Evolutionary conservation across 108 stramenopile genomes (phyloP).

Genomic region (Epithemia pelagica): DNA sequence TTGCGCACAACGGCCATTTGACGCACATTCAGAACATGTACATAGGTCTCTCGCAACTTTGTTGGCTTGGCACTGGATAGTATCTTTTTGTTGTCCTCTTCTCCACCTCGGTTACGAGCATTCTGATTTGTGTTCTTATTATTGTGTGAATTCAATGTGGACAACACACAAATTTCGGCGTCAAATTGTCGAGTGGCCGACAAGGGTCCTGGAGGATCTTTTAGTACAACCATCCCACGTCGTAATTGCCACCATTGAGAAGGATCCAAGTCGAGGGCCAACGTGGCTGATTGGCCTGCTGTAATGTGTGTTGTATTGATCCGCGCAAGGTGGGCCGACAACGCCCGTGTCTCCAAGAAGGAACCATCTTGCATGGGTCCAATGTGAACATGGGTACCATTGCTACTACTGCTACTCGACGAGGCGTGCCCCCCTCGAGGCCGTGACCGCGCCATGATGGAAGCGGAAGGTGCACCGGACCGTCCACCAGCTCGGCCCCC

Average conservation of each 20-base stretch:
- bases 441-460: no score
- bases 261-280: constrained; percentile 72
- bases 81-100: no score
- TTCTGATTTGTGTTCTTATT: neutral
- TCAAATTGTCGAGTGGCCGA: constrained; percentile 74
- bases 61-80: no score
- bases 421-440: neutral
- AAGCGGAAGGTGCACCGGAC: no score
- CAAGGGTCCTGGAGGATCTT: constrained; percentile 36
- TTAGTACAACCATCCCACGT: constrained; percentile 78
- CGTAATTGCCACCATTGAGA: constrained; percentile 69
- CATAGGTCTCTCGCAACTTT: constrained; percentile 80
- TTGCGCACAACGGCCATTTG: constrained; percentile 73
- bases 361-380: constrained; percentile 83
- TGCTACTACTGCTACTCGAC: neutral
- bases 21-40: constrained; percentile 80
- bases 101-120: constrained; percentile 22
- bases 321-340: constrained; percentile 79
- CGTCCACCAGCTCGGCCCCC: constrained; percentile 4
- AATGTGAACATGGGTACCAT: constrained; percentile 54
- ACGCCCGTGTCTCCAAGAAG: constrained; percentile 75
- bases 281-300: constrained; percentile 76
- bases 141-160: constrained; percentile 2
- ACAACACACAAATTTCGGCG: constrained; percentile 85
- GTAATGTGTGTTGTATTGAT: constrained; percentile 71